A percentile compares a stretch with the other conserved stretches of the same genome.
phyloP scores from a whole-genome alignment of 345 rosid genomes.

The Pseudoturritis turrita region DNA sequence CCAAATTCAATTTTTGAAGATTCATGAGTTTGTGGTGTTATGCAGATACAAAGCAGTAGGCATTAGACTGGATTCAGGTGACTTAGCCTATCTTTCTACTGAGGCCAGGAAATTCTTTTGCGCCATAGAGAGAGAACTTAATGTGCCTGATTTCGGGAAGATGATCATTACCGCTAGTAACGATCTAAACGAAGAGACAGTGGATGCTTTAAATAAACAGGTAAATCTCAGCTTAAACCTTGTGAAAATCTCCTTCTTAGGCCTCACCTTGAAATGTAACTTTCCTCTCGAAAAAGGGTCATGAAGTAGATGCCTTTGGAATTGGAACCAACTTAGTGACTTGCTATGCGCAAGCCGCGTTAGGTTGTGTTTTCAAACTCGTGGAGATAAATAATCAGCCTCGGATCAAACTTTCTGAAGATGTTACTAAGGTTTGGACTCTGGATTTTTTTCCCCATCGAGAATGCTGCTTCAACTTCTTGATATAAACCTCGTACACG shows the following conservation, averaged over 20 bases:
- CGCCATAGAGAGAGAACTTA: constrained; percentile 66
- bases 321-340: constrained; percentile 93
- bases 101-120: constrained; percentile 70
- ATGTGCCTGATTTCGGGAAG: constrained; percentile 63
- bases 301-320: constrained; percentile 89
- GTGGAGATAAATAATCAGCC: constrained; percentile 92
- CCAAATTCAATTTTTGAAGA: background rate
- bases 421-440: constrained; percentile 74
- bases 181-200: constrained; percentile 92
- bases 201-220: constrained; percentile 96
- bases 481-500: background rate
- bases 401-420: constrained; percentile 98
- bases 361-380: constrained; percentile 97
- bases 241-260: background rate
- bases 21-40: constrained; percentile 8
- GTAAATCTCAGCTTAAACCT: constrained; percentile 30
- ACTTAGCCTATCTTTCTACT: constrained; percentile 81
- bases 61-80: constrained; percentile 95
- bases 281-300: constrained; percentile 51
- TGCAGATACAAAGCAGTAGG: constrained; percentile 84
- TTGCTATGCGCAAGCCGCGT: constrained; percentile 90
- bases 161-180: constrained; percentile 83
- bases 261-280: background rate
- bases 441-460: background rate
- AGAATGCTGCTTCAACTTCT: constrained; percentile 7